These are phyloP conservation scores for Ettlia oleoabundans DNA, from an alignment of 139 green algal species.

Conservation along the genomic window DNA sequence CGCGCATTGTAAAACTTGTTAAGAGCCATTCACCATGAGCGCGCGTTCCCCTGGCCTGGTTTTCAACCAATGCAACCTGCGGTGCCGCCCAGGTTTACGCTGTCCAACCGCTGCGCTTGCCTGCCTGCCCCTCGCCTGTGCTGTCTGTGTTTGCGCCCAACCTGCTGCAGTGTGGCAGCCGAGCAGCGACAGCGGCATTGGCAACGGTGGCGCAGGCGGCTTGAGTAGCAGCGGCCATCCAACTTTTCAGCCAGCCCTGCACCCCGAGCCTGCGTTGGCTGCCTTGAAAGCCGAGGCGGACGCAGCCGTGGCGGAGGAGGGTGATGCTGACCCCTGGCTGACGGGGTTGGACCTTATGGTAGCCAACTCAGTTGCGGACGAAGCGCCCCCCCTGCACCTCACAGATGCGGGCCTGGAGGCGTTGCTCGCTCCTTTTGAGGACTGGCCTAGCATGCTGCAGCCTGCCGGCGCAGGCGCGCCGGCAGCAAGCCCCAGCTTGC, in stretches of 20 bases:
- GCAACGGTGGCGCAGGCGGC: neutral
- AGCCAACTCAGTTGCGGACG: neutral
- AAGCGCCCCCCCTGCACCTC: neutral
- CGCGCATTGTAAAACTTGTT: neutral
- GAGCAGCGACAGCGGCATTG: neutral
- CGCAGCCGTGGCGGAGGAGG: too few relatives aligned
- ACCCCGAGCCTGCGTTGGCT: too few relatives aligned
- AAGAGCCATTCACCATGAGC: too few relatives aligned
- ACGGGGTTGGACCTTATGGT: neutral
- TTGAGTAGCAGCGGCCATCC: neutral
- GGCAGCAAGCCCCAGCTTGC: neutral
- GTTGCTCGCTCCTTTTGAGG: conserved; percentile 25
- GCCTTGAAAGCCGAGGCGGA: too few relatives aligned
- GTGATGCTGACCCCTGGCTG: neutral
- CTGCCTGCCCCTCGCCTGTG: neutral
- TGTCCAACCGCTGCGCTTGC: too few relatives aligned
- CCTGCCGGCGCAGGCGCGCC: neutral
- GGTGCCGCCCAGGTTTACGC: too few relatives aligned
- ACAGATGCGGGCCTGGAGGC: conserved; percentile 9
- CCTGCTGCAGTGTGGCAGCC: conserved; percentile 14
- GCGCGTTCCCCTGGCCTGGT: too few relatives aligned
- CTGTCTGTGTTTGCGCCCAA: too few relatives aligned
- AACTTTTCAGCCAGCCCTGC: too few relatives aligned
- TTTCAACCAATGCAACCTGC: too few relatives aligned
- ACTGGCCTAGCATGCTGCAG: conserved; percentile 21